Evolutionary conservation across 2,329 filamentous ascomycete genomes (phyloP), one percentile per base, ranked within the genome.

Genomic region (Aspergillus versicolor): DNA sequence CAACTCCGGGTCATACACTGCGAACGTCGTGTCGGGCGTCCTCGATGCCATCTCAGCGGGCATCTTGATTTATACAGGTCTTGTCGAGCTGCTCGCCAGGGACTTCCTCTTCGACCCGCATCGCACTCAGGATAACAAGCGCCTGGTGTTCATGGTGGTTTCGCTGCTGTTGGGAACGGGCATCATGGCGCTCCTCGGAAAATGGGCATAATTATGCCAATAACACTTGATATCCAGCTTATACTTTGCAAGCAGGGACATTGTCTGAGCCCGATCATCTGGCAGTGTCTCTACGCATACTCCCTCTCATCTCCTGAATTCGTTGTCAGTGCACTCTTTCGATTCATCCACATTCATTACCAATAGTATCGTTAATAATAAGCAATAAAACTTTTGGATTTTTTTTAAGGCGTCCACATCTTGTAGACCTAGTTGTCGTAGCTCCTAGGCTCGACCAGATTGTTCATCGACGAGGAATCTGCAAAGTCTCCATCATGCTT

Each of bases 131-230:
- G 51, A 57, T 32, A 56, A 51, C 41, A 57, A 75, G 15, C 46
- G 58, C 12, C 56, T 80, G 56, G 56, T 70, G 0, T 81, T 79
- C 47, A 81, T 80, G 76, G 56, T 80, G 22, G 51, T 69, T 4
- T 77, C 71, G 41, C 45, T 68, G 55, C 66, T 77, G 13, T 44
- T 79, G 22, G 80, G 80, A 11, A 68, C 73, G 3, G 75, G 69
- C 3, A 48, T 81, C 21, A 82, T 82, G 80, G 79, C 79, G 3
- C 59, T 82, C 55, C 64, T 82, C 11, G 80, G 80, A 3, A 81
- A 81, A 61, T 82, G 80, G 80, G 79, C 79, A 17, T 79, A 30
- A 45, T 27, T 38, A n/a, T n/a, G 4, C 13, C 2, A n/a, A 2
- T 15, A 4, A 0, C 34, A 5, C 1, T n/a, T 13, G 13, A n/a